Percentiles rank a stretch among this genome's conserved stretches.
Evolutionary conservation across 345 rosid genomes (phyloP).

Genomic region (Mercurialis annua): DNA sequence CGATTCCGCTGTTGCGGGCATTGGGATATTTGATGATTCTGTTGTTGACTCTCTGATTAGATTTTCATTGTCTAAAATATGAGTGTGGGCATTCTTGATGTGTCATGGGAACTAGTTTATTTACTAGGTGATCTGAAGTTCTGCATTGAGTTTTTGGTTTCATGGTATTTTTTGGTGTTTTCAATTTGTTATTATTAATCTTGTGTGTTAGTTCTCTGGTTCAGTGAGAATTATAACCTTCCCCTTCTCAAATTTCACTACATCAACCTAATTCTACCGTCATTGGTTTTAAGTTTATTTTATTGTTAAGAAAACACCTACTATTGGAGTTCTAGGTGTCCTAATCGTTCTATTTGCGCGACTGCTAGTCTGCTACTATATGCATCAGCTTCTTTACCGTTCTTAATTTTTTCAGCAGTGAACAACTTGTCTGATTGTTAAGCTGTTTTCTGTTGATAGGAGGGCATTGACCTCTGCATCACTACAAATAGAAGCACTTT

Average conservation of each 20-base stretch:
- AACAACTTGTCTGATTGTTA: constrained; percentile 8
- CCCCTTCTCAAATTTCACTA: not conserved
- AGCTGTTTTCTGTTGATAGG: constrained; percentile 16
- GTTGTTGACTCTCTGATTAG: not conserved
- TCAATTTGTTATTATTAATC: not conserved
- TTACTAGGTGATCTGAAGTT: constrained; percentile 1
- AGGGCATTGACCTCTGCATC: constrained; percentile 31
- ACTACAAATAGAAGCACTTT: constrained; percentile 11
- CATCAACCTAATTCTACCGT: not conserved
- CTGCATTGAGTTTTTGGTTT: not conserved
- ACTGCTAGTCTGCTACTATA: not conserved
- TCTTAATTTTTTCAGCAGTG: not conserved
- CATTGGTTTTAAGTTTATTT: not conserved
- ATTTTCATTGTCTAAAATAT: not conserved
- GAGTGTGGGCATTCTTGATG: not conserved
- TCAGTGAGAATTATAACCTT: too few relatives aligned
- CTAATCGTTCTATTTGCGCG: not conserved
- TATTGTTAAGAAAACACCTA: not conserved
- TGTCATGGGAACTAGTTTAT: not conserved
- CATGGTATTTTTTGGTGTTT: not conserved
- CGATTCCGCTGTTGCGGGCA: not conserved
- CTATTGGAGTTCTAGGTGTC: not conserved
- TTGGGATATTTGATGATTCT: not conserved
- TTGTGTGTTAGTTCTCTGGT: not conserved
- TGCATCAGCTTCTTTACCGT: not conserved